Evolutionary conservation across 2,329 filamentous ascomycete species (phyloP).

Genomic region (Graphium sp.): DNA sequence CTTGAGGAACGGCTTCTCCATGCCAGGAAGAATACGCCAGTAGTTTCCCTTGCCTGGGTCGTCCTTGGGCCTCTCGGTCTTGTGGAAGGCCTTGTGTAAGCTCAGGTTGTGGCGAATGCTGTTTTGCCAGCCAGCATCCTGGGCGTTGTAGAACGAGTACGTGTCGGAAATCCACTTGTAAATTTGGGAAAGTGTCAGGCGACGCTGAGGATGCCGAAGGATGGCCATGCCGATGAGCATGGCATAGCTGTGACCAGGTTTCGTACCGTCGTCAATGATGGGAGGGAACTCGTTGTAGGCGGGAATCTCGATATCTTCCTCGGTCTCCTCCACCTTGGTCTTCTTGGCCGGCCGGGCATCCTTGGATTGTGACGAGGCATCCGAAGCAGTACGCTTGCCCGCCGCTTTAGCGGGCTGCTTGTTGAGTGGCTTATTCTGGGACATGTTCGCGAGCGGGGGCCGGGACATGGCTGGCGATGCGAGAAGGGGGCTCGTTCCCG

Average conservation of each 20-base stretch:
- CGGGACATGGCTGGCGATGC: too few species aligned
- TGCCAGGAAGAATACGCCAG: conserved; percentile 84
- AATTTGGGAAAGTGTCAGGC: conserved; percentile 82
- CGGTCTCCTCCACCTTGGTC: conserved; percentile 41
- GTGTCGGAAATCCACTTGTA: conserved; percentile 99
- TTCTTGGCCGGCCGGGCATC: conserved; percentile 55
- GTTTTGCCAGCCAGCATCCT: conserved; percentile 92
- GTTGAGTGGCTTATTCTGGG: too few species aligned
- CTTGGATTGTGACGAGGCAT: conserved; percentile 56
- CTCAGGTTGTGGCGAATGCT: conserved; percentile 97
- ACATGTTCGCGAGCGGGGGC: too few species aligned
- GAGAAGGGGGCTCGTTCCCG: conserved; percentile 26
- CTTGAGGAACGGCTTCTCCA: conserved; percentile 78
- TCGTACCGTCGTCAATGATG: conserved; percentile 71
- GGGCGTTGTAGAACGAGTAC: conserved; percentile 70
- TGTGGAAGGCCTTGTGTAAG: conserved; percentile 90
- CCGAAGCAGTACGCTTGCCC: conserved; percentile 48
- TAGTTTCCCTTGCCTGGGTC: conserved; percentile 97
- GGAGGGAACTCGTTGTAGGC: conserved; percentile 64
- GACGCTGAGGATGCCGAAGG: conserved; percentile 64
- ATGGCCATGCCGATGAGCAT: conserved; percentile 96
- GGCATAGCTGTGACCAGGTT: conserved; percentile 87
- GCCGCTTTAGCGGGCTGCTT: conserved; percentile 22
- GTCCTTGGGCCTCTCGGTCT: conserved; percentile 89
- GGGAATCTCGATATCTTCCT: conserved; percentile 20